Conservation (phyloP, 352 stramenopile species). For the Pythium phragmitis region DNA sequence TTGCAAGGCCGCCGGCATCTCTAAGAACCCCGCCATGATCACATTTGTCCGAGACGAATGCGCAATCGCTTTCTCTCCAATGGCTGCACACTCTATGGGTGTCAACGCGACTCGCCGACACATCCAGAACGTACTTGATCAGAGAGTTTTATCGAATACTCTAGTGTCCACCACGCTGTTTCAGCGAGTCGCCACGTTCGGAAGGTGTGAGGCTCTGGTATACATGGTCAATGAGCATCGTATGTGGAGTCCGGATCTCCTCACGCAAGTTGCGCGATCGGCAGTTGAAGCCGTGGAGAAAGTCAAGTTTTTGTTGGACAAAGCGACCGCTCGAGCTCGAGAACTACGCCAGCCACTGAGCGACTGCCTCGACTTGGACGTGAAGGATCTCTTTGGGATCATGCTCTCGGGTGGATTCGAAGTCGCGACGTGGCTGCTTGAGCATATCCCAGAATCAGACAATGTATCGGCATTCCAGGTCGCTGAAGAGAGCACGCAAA, state of each 20-base stretch:
- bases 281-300: background rate
- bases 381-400: background rate
- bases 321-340: background rate
- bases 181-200: background rate
- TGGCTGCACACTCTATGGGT: background rate
- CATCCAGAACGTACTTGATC: background rate
- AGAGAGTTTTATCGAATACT: background rate
- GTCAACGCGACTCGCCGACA: background rate
- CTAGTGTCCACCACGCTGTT: background rate
- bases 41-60: constrained; percentile 3
- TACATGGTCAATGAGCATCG: background rate
- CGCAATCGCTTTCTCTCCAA: background rate
- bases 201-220: background rate
- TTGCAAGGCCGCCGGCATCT: background rate
- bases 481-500: background rate
- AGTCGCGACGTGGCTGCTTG: background rate
- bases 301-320: background rate
- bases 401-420: background rate
- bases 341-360: background rate
- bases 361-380: background rate
- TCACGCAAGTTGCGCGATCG: background rate
- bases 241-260: background rate
- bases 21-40: background rate
- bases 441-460: background rate
- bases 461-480: background rate